phyloP scores from a whole-genome alignment of 2,329 filamentous ascomycete species.

The Fusarium algeriense region DNA sequence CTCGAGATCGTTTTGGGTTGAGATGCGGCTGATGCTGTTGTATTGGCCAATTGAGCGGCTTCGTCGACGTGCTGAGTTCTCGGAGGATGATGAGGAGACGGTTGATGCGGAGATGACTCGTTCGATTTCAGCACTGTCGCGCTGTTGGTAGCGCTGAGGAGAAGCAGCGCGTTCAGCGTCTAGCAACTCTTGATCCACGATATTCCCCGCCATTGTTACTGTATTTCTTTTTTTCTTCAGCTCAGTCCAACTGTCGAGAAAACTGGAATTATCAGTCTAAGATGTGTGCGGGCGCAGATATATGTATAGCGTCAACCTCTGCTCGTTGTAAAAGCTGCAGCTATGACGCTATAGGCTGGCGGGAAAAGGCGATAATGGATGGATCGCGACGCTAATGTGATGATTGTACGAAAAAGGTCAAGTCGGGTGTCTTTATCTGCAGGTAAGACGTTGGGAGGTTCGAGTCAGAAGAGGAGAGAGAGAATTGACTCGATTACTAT shows the following conservation, averaged over 20 bases:
- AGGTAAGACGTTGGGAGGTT: not conserved
- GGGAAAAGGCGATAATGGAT: conserved; percentile 9
- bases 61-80: conserved; percentile 41
- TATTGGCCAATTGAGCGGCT: conserved; percentile 44
- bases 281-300: conserved; percentile 13
- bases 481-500: conserved; percentile 11
- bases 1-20: conserved; percentile 76
- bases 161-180: conserved; percentile 68
- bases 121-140: conserved; percentile 68
- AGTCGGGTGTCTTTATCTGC: conserved; percentile 22
- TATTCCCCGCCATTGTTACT: conserved; percentile 59
- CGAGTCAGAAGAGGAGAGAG: conserved; percentile 6
- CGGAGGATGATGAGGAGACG: conserved; percentile 63
- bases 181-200: conserved; percentile 66
- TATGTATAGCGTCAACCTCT: conserved; percentile 10
- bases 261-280: not conserved
- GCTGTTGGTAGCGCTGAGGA: conserved; percentile 54
- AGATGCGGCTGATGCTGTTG: conserved; percentile 69
- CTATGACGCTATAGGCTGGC: conserved; percentile 43
- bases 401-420: conserved; percentile 16
- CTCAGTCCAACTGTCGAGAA: not conserved
- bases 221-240: not conserved
- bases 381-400: conserved; percentile 32
- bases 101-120: conserved; percentile 67
- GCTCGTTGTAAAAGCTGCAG: conserved; percentile 16